phyloP scores from a whole-genome alignment of 78 protist species.

The Anaeramoeba flamelloides region DNA sequence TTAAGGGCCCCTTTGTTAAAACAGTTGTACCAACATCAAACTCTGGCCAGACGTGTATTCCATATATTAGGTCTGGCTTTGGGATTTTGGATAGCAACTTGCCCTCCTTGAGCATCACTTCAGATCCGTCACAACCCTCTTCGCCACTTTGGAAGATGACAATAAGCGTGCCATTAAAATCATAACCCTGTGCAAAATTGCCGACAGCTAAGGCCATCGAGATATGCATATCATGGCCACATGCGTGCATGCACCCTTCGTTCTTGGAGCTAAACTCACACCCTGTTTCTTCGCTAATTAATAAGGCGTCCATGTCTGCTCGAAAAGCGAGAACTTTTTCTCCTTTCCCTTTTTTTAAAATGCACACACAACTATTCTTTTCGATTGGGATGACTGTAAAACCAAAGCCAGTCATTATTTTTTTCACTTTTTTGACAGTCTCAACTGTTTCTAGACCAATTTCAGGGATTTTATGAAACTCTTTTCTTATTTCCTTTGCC shows the following conservation, averaged over 20 bases:
- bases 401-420: too few species aligned
- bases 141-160: slow-evolving; percentile 20
- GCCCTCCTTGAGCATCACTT: slow-evolving; percentile 6
- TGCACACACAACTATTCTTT: too few species aligned
- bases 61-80: slow-evolving; percentile 9
- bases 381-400: too few species aligned
- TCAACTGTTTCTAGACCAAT: too few species aligned
- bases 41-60: slow-evolving; percentile 15
- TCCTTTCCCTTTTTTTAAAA: too few species aligned
- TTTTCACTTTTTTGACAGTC: too few species aligned
- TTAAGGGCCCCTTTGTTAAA: slow-evolving; percentile 1
- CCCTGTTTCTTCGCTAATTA: slow-evolving; percentile 11
- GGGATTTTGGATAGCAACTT: too few species aligned
- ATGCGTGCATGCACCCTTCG: slow-evolving; percentile 18
- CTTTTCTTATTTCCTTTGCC: too few species aligned
- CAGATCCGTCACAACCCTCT: slow-evolving; percentile 18
- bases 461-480: too few species aligned
- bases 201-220: slow-evolving; percentile 8
- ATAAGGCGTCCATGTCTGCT: slow-evolving; percentile 22
- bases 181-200: background rate
- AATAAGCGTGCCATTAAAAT: background rate
- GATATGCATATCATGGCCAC: slow-evolving; percentile 28
- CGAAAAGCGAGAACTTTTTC: slow-evolving; percentile 19
- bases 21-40: slow-evolving; percentile 2
- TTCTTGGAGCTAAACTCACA: background rate